phyloP scores from a whole-genome alignment of 352 stramenopile genomes.

The Phytophthora citricola region DNA sequence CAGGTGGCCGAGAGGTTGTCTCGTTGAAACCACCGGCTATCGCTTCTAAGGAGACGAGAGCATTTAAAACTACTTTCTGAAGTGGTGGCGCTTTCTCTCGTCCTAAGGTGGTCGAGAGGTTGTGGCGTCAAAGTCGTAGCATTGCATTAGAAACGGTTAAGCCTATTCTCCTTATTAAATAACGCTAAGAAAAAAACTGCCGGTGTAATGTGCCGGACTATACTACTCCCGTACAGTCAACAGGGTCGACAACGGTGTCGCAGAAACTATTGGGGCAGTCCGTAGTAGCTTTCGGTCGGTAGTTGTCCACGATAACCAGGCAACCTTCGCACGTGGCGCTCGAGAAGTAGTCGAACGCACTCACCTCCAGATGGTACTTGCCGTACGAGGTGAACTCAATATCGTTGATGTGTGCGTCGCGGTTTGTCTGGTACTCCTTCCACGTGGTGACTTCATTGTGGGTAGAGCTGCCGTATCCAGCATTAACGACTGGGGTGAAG shows the following conservation, averaged over 20 bases:
- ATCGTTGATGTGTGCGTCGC: conserved; percentile 43
- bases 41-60: too few relatives aligned
- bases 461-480: neutral
- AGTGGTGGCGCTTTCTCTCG: too few relatives aligned
- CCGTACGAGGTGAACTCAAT: conserved; percentile 52
- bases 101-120: too few relatives aligned
- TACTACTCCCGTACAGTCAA: conserved; percentile 3
- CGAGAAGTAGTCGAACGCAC: conserved; percentile 55
- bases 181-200: too few relatives aligned
- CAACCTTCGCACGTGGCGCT: conserved; percentile 56
- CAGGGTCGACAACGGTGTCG: conserved; percentile 30
- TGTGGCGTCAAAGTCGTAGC: too few relatives aligned
- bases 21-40: too few relatives aligned
- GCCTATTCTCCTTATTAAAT: too few relatives aligned
- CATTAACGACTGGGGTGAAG: conserved; percentile 15
- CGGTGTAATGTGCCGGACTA: too few relatives aligned
- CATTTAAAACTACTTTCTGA: too few relatives aligned
- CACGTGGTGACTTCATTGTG: conserved; percentile 37
- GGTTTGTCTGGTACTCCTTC: conserved; percentile 60
- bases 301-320: conserved; percentile 59
- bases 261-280: conserved; percentile 49
- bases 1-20: too few relatives aligned
- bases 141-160: too few relatives aligned
- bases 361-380: conserved; percentile 63
- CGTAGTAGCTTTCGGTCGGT: conserved; percentile 45